Percentiles rank a stretch among this genome's conserved stretches.
Conservation (phyloP, 257 asterid species). For the Thymus quinquecostatus region DNA sequence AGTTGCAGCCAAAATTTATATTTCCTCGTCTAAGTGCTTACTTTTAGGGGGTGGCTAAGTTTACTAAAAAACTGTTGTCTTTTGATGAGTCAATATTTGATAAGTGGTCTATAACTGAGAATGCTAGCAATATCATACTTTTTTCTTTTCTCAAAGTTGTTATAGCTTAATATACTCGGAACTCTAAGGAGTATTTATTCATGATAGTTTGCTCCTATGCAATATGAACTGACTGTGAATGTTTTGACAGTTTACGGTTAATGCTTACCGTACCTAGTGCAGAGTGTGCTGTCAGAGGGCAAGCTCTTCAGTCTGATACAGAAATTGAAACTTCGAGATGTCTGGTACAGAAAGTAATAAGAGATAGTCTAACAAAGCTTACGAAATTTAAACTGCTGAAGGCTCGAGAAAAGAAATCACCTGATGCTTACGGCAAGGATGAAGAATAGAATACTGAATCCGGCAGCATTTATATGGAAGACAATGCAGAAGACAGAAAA, state of each 20-base stretch:
- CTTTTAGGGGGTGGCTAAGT: constrained; percentile 17
- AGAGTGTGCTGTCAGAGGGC: constrained; percentile 55
- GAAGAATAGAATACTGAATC: constrained; percentile 33
- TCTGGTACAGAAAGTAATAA: constrained; percentile 61
- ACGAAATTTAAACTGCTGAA: constrained; percentile 76
- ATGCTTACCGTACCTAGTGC: constrained; percentile 59
- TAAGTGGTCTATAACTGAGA: constrained; percentile 9
- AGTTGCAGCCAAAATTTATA: background rate
- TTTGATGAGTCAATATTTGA: constrained; percentile 20
- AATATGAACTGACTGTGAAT: constrained; percentile 34
- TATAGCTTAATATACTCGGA: constrained; percentile 9
- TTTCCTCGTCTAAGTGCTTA: constrained; percentile 28
- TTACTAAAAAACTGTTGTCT: constrained; percentile 11
- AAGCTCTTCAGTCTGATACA: constrained; percentile 46
- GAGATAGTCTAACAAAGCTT: constrained; percentile 63
- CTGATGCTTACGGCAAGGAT: constrained; percentile 10
- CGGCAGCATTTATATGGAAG: constrained; percentile 47
- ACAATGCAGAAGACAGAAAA: constrained; percentile 41
- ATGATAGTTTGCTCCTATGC: constrained; percentile 19
- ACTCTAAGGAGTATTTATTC: constrained; percentile 1
- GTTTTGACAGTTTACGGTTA: constrained; percentile 70
- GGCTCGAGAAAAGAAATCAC: constrained; percentile 63
- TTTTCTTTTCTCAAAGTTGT: background rate
- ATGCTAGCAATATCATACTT: background rate
- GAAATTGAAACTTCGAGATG: constrained; percentile 53